phyloP scores from a whole-genome alignment of 2,329 filamentous ascomycete species.

The Ophiostoma himal-ulmi region DNA sequence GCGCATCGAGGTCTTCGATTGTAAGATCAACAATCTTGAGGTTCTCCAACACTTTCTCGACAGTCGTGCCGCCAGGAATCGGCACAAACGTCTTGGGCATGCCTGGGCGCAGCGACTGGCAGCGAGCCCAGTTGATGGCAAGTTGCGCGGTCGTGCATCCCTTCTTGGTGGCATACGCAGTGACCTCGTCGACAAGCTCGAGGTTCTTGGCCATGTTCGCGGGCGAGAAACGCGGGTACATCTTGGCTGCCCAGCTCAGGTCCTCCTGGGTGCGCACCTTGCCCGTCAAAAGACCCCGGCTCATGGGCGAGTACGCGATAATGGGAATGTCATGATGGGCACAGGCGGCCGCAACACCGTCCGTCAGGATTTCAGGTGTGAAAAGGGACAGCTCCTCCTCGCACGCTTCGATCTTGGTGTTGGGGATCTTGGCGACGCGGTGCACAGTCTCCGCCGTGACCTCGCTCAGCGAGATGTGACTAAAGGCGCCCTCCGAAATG shows the following conservation, averaged over 20 bases:
- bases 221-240: conserved; percentile 42
- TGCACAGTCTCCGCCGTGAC: conserved; percentile 45
- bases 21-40: conserved; percentile 35
- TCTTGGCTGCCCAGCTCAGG: background rate
- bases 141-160: conserved; percentile 46
- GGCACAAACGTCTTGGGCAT: conserved; percentile 46
- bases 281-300: conserved; percentile 35
- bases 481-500: conserved; percentile 46
- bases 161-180: conserved; percentile 43
- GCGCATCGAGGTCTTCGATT: conserved; percentile 35
- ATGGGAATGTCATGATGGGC: conserved; percentile 51
- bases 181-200: conserved; percentile 43
- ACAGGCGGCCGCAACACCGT: conserved; percentile 46
- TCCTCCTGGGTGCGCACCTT: conserved; percentile 11
- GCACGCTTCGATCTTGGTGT: conserved; percentile 35
- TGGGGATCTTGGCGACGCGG: conserved; percentile 39
- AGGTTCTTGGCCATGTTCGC: conserved; percentile 50
- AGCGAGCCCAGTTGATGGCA: conserved; percentile 51
- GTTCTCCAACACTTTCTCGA: conserved; percentile 45
- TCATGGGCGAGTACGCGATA: conserved; percentile 50
- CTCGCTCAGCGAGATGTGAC: conserved; percentile 42
- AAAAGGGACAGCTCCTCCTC: conserved; percentile 52
- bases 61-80: conserved; percentile 38
- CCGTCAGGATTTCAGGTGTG: conserved; percentile 43
- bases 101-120: conserved; percentile 35